phyloP scores from a whole-genome alignment of 441 rosid species.

The Pelargonium cotyledonis region DNA sequence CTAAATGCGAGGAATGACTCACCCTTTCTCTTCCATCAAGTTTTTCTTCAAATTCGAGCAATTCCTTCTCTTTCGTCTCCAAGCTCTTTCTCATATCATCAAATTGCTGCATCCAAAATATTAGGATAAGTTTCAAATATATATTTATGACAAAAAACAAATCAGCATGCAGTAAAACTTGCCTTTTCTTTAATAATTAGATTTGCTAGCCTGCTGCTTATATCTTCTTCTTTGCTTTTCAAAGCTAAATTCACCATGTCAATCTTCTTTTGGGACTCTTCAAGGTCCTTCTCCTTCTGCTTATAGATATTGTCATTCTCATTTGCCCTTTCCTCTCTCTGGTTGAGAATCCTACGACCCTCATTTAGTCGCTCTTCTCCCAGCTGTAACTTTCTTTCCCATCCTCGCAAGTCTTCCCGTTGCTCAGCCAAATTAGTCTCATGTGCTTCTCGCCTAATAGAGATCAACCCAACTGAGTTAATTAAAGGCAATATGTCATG shows the following conservation, averaged over 20 bases:
- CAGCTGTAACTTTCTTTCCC: slow-evolving; percentile 81
- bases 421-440: slow-evolving; percentile 64
- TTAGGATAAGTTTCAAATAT: neutral
- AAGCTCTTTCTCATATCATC: slow-evolving; percentile 46
- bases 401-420: slow-evolving; percentile 84
- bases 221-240: slow-evolving; percentile 62
- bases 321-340: slow-evolving; percentile 90
- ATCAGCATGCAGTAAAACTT: slow-evolving; percentile 22
- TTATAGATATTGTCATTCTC: slow-evolving; percentile 60
- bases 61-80: slow-evolving; percentile 59
- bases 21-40: slow-evolving; percentile 76
- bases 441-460: slow-evolving; percentile 62
- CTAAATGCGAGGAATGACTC: slow-evolving; percentile 21
- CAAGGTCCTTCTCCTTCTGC: slow-evolving; percentile 74
- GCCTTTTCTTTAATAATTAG: slow-evolving; percentile 58
- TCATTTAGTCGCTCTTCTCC: slow-evolving; percentile 82
- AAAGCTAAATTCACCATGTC: slow-evolving; percentile 52
- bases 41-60: slow-evolving; percentile 56
- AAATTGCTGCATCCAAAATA: slow-evolving; percentile 46
- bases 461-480: slow-evolving; percentile 5
- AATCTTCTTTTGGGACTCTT: slow-evolving; percentile 64
- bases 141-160: neutral
- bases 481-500: neutral
- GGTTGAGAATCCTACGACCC: slow-evolving; percentile 60
- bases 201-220: slow-evolving; percentile 49